Evolutionary conservation across 768 basidiomycete species (phyloP).

Genomic region (Termitomyces sp.): DNA sequence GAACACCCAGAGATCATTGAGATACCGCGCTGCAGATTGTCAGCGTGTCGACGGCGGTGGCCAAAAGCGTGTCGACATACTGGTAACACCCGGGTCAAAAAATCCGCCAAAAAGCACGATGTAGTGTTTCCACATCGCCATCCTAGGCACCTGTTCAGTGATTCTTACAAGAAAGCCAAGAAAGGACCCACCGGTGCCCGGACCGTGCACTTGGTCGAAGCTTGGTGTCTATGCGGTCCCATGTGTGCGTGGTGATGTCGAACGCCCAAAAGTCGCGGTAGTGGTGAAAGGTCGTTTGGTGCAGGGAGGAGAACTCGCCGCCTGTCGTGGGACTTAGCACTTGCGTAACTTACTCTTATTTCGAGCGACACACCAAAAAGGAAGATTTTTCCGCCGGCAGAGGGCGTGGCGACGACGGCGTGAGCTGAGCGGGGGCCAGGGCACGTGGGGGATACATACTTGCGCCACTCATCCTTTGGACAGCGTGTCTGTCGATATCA

Average conservation of each 20-base stretch:
- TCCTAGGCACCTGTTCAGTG: constrained; percentile 32
- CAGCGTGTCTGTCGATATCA: too few relatives aligned
- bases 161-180: not conserved
- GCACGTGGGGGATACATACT: constrained; percentile 76
- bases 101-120: constrained; percentile 89
- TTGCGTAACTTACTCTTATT: not conserved
- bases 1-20: constrained; percentile 45
- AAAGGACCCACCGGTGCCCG: constrained; percentile 60
- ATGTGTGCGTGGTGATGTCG: constrained; percentile 68
- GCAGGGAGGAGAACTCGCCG: constrained; percentile 80
- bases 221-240: constrained; percentile 90
- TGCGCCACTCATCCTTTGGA: constrained; percentile 77
- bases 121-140: constrained; percentile 87
- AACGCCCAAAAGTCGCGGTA: constrained; percentile 90
- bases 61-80: constrained; percentile 32
- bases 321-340: constrained; percentile 30
- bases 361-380: constrained; percentile 52
- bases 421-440: constrained; percentile 89
- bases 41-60: not conserved
- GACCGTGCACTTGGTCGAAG: constrained; percentile 72
- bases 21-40: constrained; percentile 5
- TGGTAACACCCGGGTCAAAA: constrained; percentile 80
- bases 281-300: constrained; percentile 83
- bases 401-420: constrained; percentile 66
- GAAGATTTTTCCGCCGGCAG: constrained; percentile 82